phyloP scores from a whole-genome alignment of 257 asterid species.

The Cordia subcordata region DNA sequence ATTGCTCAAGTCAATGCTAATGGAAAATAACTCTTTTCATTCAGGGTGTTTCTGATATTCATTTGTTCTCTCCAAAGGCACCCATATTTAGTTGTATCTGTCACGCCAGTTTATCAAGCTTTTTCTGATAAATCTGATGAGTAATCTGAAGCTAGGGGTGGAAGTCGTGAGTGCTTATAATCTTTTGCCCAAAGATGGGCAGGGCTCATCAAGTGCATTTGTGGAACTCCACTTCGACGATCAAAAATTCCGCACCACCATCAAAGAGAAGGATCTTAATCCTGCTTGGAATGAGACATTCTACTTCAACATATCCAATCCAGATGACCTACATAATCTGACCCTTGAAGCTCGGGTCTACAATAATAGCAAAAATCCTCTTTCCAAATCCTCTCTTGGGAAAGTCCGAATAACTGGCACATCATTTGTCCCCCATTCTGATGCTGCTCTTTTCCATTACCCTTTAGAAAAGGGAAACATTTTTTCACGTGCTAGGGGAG shows the following conservation, averaged over 20 bases:
- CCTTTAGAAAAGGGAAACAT: conserved; percentile 69
- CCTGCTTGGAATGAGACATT: conserved; percentile 82
- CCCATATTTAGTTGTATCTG: neutral
- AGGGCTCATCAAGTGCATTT: conserved; percentile 64
- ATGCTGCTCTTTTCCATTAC: conserved; percentile 71
- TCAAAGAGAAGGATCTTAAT: conserved; percentile 74
- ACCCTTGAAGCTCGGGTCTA: conserved; percentile 74
- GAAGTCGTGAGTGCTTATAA: conserved; percentile 82
- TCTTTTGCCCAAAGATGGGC: conserved; percentile 77
- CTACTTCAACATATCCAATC: conserved; percentile 59
- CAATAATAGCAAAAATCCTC: conserved; percentile 31
- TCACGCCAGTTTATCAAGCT: neutral
- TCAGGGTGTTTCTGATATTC: neutral
- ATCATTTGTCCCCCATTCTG: conserved; percentile 60
- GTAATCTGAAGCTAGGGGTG: conserved; percentile 75
- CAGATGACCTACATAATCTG: conserved; percentile 42
- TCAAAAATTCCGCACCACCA: conserved; percentile 73
- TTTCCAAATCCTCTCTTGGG: conserved; percentile 67
- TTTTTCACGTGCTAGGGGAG: conserved; percentile 71
- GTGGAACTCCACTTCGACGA: conserved; percentile 80
- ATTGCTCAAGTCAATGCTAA: neutral
- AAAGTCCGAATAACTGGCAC: conserved; percentile 56
- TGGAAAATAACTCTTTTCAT: neutral
- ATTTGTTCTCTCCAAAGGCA: neutral
- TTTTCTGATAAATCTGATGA: conserved; percentile 38